These are phyloP conservation scores for Aureobasidium vineae DNA, from an alignment of 2,329 filamentous ascomycete species.

Conservation along the genomic window DNA sequence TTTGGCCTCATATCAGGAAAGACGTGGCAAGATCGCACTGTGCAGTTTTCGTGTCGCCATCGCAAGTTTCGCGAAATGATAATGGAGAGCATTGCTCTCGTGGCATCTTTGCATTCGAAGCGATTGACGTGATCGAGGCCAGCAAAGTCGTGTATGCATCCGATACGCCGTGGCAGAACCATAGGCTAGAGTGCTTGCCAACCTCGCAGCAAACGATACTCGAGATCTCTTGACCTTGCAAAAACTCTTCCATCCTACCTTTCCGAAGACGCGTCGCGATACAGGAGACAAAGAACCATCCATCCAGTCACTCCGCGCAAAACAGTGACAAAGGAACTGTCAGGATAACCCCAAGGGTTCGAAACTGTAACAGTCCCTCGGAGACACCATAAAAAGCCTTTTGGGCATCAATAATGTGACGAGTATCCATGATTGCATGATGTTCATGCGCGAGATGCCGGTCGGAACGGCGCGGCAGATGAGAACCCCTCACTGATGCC, in stretches of 20 bases:
- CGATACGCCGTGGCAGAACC: too few species aligned
- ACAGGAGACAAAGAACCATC: background rate
- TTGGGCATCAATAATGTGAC: constrained; percentile 15
- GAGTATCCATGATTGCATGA: background rate
- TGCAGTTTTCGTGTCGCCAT: too few species aligned
- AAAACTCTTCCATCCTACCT: too few species aligned
- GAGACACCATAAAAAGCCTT: background rate
- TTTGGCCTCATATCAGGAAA: background rate
- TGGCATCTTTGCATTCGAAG: background rate
- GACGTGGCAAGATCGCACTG: constrained; percentile 12
- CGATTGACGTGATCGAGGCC: too few species aligned
- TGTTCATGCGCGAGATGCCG: constrained; percentile 6
- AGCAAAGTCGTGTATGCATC: background rate
- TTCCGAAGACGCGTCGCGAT: background rate
- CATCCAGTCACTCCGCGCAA: too few species aligned
- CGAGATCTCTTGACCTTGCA: background rate
- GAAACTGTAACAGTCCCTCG: too few species aligned
- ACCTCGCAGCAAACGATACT: background rate
- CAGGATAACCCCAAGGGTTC: too few species aligned
- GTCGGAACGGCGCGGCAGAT: background rate
- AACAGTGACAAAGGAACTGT: too few species aligned
- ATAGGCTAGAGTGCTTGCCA: background rate
- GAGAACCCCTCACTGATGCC: background rate
- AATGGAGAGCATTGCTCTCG: too few species aligned
- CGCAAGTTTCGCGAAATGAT: too few species aligned